Base-by-base conservation (phyloP, 106 monocot genomes). In the Platanthera guangdongensis region DNA sequence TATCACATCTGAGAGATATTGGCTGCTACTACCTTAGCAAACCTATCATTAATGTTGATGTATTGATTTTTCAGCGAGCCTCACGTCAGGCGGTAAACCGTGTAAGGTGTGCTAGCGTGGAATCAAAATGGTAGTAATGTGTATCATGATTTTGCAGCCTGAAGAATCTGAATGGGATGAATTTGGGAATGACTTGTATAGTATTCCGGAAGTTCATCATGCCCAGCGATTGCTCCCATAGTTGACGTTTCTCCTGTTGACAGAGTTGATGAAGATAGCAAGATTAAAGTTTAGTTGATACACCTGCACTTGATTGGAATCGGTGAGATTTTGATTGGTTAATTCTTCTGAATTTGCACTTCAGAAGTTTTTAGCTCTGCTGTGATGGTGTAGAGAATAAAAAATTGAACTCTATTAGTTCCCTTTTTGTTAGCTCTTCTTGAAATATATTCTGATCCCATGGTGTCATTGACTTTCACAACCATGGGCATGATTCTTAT, bases 141-240 rank as follows among this genome's bases (percentile, higher is more conserved):
- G 0, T 22, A 50, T 50, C 11, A 4, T 64, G 10, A 76, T 76
- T 80, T 72, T 81, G 79, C 93, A 99, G 97, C 85, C 80, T 73
- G 93, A 96, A 81, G 96, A 97, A 68, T 88, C 86, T 51, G 97
- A 94, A 73, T 99, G 94, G 94, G 97, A 99, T 90, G 97, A 92
- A 32, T 99, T 99, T 81, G 97, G 97, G 21, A 94, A 88, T 80
- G 97, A 99, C 71, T 80, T 94, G 47, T 99, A 99, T 84, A 86
- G 89, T 80, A 82, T 85, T 54, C 88, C 91, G 76, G 96, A 91
- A 77, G 84, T 69, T 22, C 69, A 76, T 52, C 85, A 83, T 79
- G 53, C 83, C 70, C 94, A 89, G 76, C 63, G 21, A 73, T 21
- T 79, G 85, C 81, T 74, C 80, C 81, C 63, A 78, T 74, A 18